Conservation (phyloP, 2,329 filamentous ascomycete genomes). For the Clarireedia homoeocarpa region DNA sequence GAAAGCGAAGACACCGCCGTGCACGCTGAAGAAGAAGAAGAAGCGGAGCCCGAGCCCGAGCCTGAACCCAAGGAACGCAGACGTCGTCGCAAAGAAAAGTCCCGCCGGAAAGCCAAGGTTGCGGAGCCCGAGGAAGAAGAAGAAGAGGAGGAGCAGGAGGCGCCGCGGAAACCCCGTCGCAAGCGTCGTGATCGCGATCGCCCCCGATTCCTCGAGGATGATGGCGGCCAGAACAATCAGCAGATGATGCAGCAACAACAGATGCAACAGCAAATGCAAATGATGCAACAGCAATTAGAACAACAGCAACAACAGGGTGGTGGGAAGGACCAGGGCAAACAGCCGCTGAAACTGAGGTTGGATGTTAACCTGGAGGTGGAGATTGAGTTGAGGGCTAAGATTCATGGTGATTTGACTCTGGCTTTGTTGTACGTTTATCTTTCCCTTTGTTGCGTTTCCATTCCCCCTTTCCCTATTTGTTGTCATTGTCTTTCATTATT, state of each 20-base stretch:
- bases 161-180: constrained; percentile 4
- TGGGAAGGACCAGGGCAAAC: constrained; percentile 28
- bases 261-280: constrained; percentile 8
- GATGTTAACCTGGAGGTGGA: constrained; percentile 74
- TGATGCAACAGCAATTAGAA: constrained; percentile 7
- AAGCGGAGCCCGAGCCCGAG: background rate
- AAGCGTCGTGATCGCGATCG: constrained; percentile 9
- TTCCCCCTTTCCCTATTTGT: too few species aligned
- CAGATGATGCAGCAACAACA: constrained; percentile 5
- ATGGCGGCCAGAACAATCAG: constrained; percentile 3
- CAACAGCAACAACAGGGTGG: background rate
- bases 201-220: constrained; percentile 8
- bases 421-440: constrained; percentile 22
- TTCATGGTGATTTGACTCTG: constrained; percentile 74
- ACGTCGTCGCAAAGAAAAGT: background rate
- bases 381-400: constrained; percentile 71
- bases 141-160: background rate
- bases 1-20: constrained; percentile 7
- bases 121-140: constrained; percentile 6
- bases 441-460: background rate
- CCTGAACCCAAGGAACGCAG: constrained; percentile 3
- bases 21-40: background rate
- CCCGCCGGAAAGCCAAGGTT: constrained; percentile 1
- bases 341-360: constrained; percentile 61
- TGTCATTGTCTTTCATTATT: too few species aligned